Base-by-base conservation (phyloP, 2,329 filamentous ascomycete species). In the Didymellaceae sp. region DNA sequence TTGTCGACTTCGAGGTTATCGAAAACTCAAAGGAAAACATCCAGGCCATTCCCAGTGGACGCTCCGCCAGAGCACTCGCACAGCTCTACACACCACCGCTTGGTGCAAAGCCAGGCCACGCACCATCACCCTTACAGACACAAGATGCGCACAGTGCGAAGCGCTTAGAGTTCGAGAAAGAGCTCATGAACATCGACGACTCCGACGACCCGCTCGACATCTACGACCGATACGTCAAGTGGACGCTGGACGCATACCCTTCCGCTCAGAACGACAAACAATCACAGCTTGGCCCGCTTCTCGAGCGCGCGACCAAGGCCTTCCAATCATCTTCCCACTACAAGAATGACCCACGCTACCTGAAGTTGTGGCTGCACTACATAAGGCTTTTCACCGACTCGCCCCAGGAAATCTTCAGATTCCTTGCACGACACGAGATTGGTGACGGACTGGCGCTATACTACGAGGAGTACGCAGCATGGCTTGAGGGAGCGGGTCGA, bases 11-110 rank as follows among this genome's bases (percentile, higher is more conserved):
- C 77, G 89, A 96, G 65, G 84, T 97, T 57, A 97, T 99, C 75
- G 94, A 99, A 77, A 85, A 84, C 37, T 92, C 97, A 66, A 99
- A 99, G 77, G 94, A 99, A 77, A 99, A 99, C 75, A 97, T 99
- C 48, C 92, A 97, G 74, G 87, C 91, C 17, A 82, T 99, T 10
- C 92, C 93, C 13, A 89, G 90, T 56, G 94, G 87, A 25, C 81
- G 94, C 59, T 97, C 93, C 31, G 94, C 93, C 35, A 90, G 87
- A 77, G 92, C 94, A 45, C 86, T 99, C 42, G 91, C 87, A 22
- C 84, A 91, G 45, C 84, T 91, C 24, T 91, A 91, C 81, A 87
- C 91, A 55, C 80, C 89, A 45, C 80, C 69, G 22, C 54, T 73
- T 6, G 67, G 65, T 13, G 60, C 83, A 31, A 79, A 82, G 31